Conservation (phyloP, 805 yeast genomes). For the Saccharomycopsis sp. region DNA sequence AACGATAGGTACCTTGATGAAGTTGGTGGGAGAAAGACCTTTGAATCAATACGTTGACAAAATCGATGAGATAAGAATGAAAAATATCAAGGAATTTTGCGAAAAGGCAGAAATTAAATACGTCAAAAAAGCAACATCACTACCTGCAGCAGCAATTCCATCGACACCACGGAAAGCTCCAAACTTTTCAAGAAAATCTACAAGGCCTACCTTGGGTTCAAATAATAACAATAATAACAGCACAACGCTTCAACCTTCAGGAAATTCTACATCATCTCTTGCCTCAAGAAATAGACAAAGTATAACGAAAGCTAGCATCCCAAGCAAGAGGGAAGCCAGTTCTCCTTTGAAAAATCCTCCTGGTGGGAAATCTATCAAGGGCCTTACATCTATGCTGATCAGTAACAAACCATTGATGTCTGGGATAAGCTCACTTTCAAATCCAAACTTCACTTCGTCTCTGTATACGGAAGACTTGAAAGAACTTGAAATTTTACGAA, state of each 20-base stretch:
- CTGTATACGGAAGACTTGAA: slow-evolving; percentile 5
- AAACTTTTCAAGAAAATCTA: no score
- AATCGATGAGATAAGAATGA: slow-evolving; percentile 68
- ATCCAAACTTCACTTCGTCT: no score
- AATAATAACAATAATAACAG: no score
- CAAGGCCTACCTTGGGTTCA: no score
- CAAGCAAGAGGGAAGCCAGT: slow-evolving; percentile 60
- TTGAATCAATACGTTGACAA: slow-evolving; percentile 50
- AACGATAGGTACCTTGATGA: slow-evolving; percentile 72
- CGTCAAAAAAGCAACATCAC: neutral
- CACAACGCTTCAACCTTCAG: no score
- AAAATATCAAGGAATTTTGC: slow-evolving; percentile 53
- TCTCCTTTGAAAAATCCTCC: slow-evolving; percentile 48
- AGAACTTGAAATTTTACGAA: slow-evolving; percentile 43
- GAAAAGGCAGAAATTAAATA: slow-evolving; percentile 45
- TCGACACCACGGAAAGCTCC: no score
- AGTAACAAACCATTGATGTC: no score
- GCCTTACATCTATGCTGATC: slow-evolving; percentile 12
- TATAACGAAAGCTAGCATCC: slow-evolving; percentile 35
- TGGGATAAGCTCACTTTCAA: no score
- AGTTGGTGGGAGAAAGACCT: slow-evolving; percentile 68
- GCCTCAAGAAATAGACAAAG: no score
- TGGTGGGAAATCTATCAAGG: slow-evolving; percentile 6
- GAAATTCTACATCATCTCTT: no score
- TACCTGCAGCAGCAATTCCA: no score